A percentile compares a stretch with the other conserved stretches of the same genome.
phyloP scores from a whole-genome alignment of 139 green algal genomes.

The Volvox africanus region DNA sequence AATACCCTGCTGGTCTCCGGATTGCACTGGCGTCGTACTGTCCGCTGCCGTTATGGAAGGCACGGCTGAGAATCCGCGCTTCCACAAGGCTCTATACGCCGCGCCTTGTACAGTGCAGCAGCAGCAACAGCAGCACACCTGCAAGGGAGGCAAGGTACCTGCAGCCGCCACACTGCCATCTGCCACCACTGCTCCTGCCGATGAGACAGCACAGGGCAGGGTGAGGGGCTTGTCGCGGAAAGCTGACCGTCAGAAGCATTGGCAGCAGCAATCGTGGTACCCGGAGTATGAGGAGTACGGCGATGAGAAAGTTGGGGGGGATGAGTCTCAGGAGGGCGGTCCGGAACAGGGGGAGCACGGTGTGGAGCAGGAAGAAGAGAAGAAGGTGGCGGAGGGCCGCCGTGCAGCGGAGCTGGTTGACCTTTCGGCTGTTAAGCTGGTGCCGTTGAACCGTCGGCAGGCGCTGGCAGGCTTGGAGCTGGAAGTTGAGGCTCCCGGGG shows the following conservation, averaged over 20 bases:
- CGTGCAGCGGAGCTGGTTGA: constrained; percentile 21
- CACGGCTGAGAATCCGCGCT: not conserved
- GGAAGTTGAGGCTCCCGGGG: not conserved
- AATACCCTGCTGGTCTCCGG: not conserved
- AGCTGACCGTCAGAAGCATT: not conserved
- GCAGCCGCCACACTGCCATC: not conserved
- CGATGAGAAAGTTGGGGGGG: not conserved
- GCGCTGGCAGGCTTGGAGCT: not conserved
- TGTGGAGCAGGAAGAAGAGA: not conserved
- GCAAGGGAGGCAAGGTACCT: not conserved
- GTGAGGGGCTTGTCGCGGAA: not conserved
- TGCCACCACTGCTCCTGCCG: no score
- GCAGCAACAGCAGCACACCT: not conserved
- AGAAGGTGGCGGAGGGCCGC: not conserved
- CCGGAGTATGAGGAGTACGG: constrained; percentile 5
- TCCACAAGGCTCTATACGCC: constrained; percentile 10
- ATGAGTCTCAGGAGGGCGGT: not conserved
- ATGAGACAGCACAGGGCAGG: no score
- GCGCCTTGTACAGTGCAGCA: not conserved
- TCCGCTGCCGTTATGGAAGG: constrained; percentile 9
- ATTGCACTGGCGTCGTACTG: not conserved
- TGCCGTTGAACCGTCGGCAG: constrained; percentile 12
- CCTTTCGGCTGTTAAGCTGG: constrained; percentile 3
- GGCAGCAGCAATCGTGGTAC: constrained; percentile 28
- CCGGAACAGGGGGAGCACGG: not conserved